Base-by-base conservation (phyloP, 139 green algal genomes). In the Raphidocelis subcapitata region DNA sequence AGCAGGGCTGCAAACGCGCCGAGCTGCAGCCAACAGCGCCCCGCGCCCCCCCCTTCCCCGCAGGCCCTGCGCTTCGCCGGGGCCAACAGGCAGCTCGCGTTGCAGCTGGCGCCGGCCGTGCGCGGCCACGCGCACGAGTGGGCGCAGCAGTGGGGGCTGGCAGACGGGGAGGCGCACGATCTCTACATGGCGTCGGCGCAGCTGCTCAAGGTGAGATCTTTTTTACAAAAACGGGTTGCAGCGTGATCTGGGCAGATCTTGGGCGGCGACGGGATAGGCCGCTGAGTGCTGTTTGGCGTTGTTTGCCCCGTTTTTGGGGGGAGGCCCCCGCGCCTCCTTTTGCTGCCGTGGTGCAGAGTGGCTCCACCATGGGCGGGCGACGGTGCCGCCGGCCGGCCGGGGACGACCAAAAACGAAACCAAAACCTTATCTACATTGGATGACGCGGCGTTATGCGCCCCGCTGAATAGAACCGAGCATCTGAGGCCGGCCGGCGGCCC, bases 381-480 rank as follows among this genome's bases (percentile, higher is more conserved):
- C 3, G 2, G 33, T 56, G n/a, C 20, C 33, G 5, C 21, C 26
- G 18, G 8, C 10, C 26, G 67, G 75, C 75, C 63, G 4, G 26
- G 69, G 76, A 77, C 66, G 69, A 74, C 57, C 49, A 37, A 62
- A n/a, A 46, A 54, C 65, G 26, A 67, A 24, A 12, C 37, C 61
- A 57, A 47, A 82, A 72, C 78, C 82, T 87, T 87, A 87, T 84
- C 82, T 87, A 87, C 82, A 87, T 87, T 87, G 73, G 32, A 44
- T 80, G 72, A 80, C 8, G 3, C 51, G 52, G 36, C 37, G 73
- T 29, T n/a, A n/a, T n/a, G n/a, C n/a, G 18, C 74, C 26, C 32
- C 47, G 60, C 1, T 16, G 68, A 60, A 70, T 77, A 56, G 32
- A n/a, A 65, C 49, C 15, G 29, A 62, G 37, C 26, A 33, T 60